Percentiles rank a stretch among this genome's conserved stretches.
Evolutionary conservation across 805 yeast genomes (phyloP).

Genomic region (Teunomyces panamensis): DNA sequence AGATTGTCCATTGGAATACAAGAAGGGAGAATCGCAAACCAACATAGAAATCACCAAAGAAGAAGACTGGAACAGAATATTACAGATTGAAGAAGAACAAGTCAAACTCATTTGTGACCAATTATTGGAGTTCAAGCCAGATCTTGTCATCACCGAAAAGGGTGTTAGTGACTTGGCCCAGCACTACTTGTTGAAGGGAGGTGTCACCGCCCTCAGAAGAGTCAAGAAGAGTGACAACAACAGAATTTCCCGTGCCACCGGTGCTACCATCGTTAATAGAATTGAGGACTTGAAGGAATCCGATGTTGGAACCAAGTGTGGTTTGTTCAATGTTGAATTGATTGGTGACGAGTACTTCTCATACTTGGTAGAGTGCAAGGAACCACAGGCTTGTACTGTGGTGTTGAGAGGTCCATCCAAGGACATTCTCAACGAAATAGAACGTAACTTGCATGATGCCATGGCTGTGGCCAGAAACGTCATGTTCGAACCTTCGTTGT

Average conservation of each 20-base stretch:
- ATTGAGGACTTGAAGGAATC: slow-evolving; percentile 89
- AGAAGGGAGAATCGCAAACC: slow-evolving; percentile 98
- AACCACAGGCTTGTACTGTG: slow-evolving; percentile 93
- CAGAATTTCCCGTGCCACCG: slow-evolving; percentile 94
- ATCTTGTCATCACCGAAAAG: slow-evolving; percentile 93
- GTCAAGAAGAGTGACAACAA: slow-evolving; percentile 94
- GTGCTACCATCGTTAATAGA: slow-evolving; percentile 95
- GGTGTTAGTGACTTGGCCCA: slow-evolving; percentile 98
- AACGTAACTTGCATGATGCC: slow-evolving; percentile 96
- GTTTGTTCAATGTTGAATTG: slow-evolving; percentile 85
- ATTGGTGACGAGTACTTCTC: slow-evolving; percentile 98
- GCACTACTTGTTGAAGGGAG: slow-evolving; percentile 90
- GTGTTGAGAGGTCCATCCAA: slow-evolving; percentile 94
- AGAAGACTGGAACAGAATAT: slow-evolving; percentile 91
- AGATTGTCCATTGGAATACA: slow-evolving; percentile 97
- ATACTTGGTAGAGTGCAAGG: slow-evolving; percentile 70
- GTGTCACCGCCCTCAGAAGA: slow-evolving; percentile 89
- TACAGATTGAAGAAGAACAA: slow-evolving; percentile 98
- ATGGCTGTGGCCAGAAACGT: slow-evolving; percentile 97
- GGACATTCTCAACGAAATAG: slow-evolving; percentile 93
- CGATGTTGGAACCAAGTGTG: slow-evolving; percentile 88
- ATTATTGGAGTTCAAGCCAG: slow-evolving; percentile 82
- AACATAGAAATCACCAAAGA: slow-evolving; percentile 96
- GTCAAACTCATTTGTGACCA: slow-evolving; percentile 83
- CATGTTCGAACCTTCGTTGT: slow-evolving; percentile 85